These are phyloP conservation scores for Phaeophleospora eucalypticola DNA, from an alignment of 2,329 filamentous ascomycete genomes.

Conservation along the genomic window DNA sequence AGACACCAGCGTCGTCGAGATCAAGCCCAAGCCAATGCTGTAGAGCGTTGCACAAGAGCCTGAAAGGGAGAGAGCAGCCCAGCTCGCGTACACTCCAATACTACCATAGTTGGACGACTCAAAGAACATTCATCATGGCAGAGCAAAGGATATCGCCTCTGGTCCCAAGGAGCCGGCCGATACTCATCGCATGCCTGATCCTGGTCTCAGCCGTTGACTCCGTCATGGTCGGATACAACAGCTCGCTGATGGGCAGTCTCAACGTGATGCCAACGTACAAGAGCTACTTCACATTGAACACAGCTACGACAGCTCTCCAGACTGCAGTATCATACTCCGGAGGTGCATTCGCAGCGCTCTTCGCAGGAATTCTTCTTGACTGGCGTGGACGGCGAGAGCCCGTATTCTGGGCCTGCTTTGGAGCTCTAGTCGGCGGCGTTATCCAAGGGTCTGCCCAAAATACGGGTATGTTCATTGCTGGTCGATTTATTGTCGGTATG, in stretches of 20 bases:
- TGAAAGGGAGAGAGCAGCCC: too few relatives aligned
- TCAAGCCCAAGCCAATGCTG: too few relatives aligned
- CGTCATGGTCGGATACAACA: conserved; percentile 5
- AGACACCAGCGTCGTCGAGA: too few relatives aligned
- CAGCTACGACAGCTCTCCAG: conserved; percentile 47
- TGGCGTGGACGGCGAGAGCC: not conserved
- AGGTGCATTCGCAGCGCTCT: not conserved
- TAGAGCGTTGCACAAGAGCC: too few relatives aligned
- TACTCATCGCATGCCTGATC: too few relatives aligned
- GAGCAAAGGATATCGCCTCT: too few relatives aligned
- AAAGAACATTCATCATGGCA: too few relatives aligned
- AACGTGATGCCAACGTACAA: conserved; percentile 6
- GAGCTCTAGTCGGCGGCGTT: conserved; percentile 48
- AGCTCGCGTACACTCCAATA: too few relatives aligned
- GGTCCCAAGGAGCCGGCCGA: too few relatives aligned
- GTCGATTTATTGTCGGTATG: conserved; percentile 61
- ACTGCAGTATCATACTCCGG: conserved; percentile 2
- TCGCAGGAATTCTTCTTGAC: conserved; percentile 1
- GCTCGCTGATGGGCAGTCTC: conserved; percentile 4
- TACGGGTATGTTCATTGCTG: conserved; percentile 63
- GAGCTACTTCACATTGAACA: conserved; percentile 35
- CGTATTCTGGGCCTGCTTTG: not conserved
- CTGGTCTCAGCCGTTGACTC: conserved; percentile 5
- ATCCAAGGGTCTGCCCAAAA: conserved; percentile 59
- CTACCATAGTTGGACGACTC: too few relatives aligned